Evolutionary conservation across 1,139 yeast genomes (phyloP), one percentile per base, ranked within the genome.

Genomic region (Debaryomyces sp.): DNA sequence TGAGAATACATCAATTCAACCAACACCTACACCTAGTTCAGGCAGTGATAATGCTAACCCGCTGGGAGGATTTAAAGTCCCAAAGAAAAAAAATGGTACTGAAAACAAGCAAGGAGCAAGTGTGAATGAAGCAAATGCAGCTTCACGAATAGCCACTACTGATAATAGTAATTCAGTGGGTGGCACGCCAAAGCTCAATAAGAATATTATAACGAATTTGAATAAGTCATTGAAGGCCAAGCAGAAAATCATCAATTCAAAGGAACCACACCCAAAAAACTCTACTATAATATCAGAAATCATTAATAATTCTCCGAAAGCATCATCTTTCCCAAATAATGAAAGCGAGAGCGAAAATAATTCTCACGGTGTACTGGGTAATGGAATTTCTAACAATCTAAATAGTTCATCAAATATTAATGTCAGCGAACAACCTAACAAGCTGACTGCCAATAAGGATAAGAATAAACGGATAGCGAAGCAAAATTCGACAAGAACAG

Each of bases 401-500:
- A 30, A n/a, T 39, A 18, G 10, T 21, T 18, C 34, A n/a, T 41
- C 43, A 9, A 30, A 29, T 21, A 22, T 47, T 17, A 45, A 35
- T 36, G n/a, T 37, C 15, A 54, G 51, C 24, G 43, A 26, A 13
- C 53, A 49, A n/a, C 17, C 32, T 21, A 42, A 45, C 23, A 37
- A 41, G 12, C 23, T 32, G 22, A 13, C 17, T n/a, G 22, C 46
- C 41, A 26, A 41, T 45, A 22, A 45, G 37, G 24, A 49, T n/a
- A 58, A 54, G 29, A 53, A 43, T 17, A 65, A 63, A 47, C 64
- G 60, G 44, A 51, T 56, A 4, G 54, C 66, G 1, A 67, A 66
- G 44, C 71, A 68, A 46, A 66, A 55, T 55, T 79, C 70, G 38
- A 75, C 96, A 5, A 81, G 91, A 62, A 94, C 97, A 0, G 98